phyloP scores from a whole-genome alignment of 495 filamentous ascomycete species.

The Penicillium roqueforti region DNA sequence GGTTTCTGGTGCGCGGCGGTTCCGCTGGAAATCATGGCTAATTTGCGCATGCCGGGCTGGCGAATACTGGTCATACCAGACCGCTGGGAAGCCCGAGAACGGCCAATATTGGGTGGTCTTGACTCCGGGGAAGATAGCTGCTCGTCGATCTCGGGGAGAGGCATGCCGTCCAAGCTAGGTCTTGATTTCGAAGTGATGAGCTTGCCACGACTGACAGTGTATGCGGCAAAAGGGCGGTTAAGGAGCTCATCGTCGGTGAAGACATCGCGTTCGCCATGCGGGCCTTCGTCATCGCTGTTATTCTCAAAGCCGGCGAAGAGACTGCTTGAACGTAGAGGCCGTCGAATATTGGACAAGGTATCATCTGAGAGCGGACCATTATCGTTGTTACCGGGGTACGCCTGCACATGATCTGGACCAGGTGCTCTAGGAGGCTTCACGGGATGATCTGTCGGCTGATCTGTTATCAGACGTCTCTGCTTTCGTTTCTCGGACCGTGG shows the following conservation, averaged over 20 bases:
- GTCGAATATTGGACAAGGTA: conserved; percentile 52
- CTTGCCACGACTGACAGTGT: conserved; percentile 41
- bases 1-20: conserved; percentile 61
- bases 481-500: conserved; percentile 30
- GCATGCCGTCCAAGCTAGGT: conserved; percentile 32
- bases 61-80: conserved; percentile 27
- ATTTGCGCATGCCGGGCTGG: conserved; percentile 53
- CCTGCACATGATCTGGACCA: conserved; percentile 50
- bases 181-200: conserved; percentile 37
- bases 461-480: conserved; percentile 9
- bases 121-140: conserved; percentile 34
- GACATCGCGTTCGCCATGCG: conserved; percentile 37
- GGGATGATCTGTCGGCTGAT: conserved; percentile 11
- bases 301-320: conserved; percentile 83
- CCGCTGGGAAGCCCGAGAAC: conserved; percentile 21
- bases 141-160: conserved; percentile 41
- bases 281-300: conserved; percentile 47
- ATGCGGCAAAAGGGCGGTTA: conserved; percentile 42
- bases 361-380: conserved; percentile 67
- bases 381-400: conserved; percentile 79
- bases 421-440: conserved; percentile 21
- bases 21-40: conserved; percentile 74
- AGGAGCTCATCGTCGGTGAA: conserved; percentile 48
- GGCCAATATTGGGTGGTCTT: conserved; percentile 21
- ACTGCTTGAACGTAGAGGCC: conserved; percentile 72